These are phyloP conservation scores for Blumeria hordei DNA, from an alignment of 2,329 filamentous ascomycete genomes.

Conservation along the genomic window DNA sequence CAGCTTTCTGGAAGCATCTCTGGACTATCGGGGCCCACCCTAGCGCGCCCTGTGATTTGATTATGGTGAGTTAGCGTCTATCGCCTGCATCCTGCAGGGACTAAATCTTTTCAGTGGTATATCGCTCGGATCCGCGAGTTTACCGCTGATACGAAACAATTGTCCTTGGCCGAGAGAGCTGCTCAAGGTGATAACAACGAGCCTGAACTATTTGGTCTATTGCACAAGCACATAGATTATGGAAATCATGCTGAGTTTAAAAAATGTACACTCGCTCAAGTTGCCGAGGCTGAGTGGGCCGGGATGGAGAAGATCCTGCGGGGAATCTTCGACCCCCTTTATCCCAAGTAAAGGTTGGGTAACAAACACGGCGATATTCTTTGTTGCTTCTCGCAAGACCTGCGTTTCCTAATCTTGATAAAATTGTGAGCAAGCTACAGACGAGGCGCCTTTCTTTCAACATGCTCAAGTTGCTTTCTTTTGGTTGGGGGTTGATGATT, in stretches of 20 bases:
- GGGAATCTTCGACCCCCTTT: slow-evolving; percentile 6
- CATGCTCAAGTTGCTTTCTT: not conserved
- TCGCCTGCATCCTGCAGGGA: not conserved
- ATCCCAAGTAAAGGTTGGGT: not conserved
- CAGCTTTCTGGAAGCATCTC: slow-evolving; percentile 26
- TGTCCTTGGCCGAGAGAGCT: slow-evolving; percentile 20
- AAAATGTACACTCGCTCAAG: slow-evolving; percentile 22
- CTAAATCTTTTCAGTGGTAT: slow-evolving; percentile 24
- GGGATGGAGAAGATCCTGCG: slow-evolving; percentile 25
- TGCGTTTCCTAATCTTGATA: too few species aligned
- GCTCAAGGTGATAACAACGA: slow-evolving; percentile 4
- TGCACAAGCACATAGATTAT: slow-evolving; percentile 26
- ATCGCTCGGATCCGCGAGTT: slow-evolving; percentile 29
- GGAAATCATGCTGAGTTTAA: slow-evolving; percentile 14
- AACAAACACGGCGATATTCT: not conserved
- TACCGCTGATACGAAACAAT: slow-evolving; percentile 19
- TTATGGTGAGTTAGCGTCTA: slow-evolving; percentile 23
- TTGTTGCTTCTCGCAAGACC: not conserved
- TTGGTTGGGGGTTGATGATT: not conserved
- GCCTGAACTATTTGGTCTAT: slow-evolving; percentile 14
- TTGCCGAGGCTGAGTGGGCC: slow-evolving; percentile 22
- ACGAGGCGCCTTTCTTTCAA: too few species aligned
- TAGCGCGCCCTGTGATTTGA: slow-evolving; percentile 23
- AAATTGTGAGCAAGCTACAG: too few species aligned
- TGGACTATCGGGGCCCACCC: slow-evolving; percentile 27